Conservation (phyloP, 352 stramenopile genomes). For the Phytopythium sindhum region DNA sequence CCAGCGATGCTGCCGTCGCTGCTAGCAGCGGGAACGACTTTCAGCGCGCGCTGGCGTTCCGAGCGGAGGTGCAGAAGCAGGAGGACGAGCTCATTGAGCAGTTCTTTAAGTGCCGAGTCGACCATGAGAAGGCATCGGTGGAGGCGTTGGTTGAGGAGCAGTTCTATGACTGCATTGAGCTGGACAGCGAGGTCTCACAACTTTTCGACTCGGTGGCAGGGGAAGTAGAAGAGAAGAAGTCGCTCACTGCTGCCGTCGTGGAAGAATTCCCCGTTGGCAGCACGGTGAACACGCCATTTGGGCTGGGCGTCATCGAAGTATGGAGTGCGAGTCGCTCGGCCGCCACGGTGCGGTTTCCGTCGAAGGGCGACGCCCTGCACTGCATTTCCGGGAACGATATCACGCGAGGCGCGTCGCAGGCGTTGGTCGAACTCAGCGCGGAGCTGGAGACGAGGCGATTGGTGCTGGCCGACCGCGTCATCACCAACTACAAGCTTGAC, state of each 20-base stretch:
- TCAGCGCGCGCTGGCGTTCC: constrained; percentile 4
- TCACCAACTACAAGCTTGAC: constrained; percentile 51
- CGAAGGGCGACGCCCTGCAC: constrained; percentile 28
- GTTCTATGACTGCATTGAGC: constrained; percentile 81
- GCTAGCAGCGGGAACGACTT: not conserved
- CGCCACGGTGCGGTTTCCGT: constrained; percentile 43
- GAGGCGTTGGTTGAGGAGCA: constrained; percentile 78
- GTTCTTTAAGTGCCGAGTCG: constrained; percentile 76
- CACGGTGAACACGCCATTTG: constrained; percentile 62
- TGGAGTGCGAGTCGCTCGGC: constrained; percentile 35
- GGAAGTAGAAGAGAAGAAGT: constrained; percentile 15
- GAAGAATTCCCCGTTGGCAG: constrained; percentile 51
- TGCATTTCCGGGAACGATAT: constrained; percentile 73
- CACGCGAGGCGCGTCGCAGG: constrained; percentile 45
- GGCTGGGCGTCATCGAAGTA: constrained; percentile 49
- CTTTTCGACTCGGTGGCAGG: constrained; percentile 31
- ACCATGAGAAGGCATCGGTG: constrained; percentile 49
- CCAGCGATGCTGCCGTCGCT: not conserved
- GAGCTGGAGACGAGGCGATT: constrained; percentile 54
- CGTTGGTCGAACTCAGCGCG: constrained; percentile 31
- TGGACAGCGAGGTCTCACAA: constrained; percentile 48
- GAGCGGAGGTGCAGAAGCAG: constrained; percentile 15
- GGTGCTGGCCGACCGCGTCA: constrained; percentile 54
- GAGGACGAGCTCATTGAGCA: constrained; percentile 72
- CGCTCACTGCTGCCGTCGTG: not conserved